Evolutionary conservation across 768 basidiomycete genomes (phyloP), one percentile per base, ranked within the genome.

Genomic region (Lactarius pseudohatsudake): DNA sequence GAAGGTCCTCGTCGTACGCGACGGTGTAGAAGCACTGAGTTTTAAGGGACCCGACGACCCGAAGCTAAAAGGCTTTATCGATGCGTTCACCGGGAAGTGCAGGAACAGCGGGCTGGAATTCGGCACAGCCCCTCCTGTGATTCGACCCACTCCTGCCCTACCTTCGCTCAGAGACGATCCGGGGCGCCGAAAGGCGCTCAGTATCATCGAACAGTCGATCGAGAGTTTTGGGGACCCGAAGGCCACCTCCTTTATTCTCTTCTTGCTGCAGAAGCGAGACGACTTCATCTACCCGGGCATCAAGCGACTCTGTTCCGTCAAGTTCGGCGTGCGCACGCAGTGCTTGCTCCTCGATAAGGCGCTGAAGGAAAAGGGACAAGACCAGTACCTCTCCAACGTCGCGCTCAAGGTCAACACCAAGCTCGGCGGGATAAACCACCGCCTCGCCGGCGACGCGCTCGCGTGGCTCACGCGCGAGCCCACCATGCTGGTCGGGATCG

Each of bases 401-500:
- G 89, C 89, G 0, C 76, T 94, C 63, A 94, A 94, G 71, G 82
- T 91, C 9, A 94, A 94, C 71, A 86, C 86, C 40, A 94, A 94
- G 75, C 84, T 93, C 1, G 90, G 91, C 5, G 92, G 92, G 0
- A 77, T 88, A 28, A 94, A 94, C 70, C 92, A 94, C 75, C 67
- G 81, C 59, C 77, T 92, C 11, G 87, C 88, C 40, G 73, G 78
- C 0, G 71, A 65, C 1, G 82, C 84, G 1, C 84, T 88, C 81
- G 71, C 67, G 43, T 93, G 91, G 91, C 76, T 93, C 57, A 84
- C 75, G 1, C 83, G 83, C 74, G 80, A 81, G 69, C 82, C 81
- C 61, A 93, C 92, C 11, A 94, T 94, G 88, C 77, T 94, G 72
- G 86, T 94, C 3, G 92, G 92, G 0, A 90, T 92, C 69, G 91